Evolutionary conservation across 2,329 filamentous ascomycete species (phyloP).

Genomic region (Pyrenophora tritici-repentis): DNA sequence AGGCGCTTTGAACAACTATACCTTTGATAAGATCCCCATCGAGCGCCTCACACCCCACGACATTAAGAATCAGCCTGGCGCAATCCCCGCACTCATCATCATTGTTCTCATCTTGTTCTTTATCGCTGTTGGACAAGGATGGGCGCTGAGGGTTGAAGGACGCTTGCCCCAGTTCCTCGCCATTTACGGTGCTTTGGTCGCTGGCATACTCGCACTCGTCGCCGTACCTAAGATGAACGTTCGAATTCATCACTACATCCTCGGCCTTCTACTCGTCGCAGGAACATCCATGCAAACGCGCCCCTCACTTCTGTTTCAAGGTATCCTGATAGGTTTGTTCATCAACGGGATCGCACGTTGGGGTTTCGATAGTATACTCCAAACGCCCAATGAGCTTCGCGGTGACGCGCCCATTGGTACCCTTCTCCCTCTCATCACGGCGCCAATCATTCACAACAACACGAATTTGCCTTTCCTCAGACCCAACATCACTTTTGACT

Average conservation of each 20-base stretch:
- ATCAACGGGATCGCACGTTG: conserved; percentile 92
- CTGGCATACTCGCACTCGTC: conserved; percentile 75
- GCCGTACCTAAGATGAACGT: conserved; percentile 77
- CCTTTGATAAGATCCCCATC: conserved; percentile 91
- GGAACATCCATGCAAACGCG: conserved; percentile 89
- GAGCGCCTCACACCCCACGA: conserved; percentile 90
- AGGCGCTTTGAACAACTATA: conserved; percentile 91
- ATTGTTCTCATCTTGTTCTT: conserved; percentile 72
- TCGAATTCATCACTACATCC: conserved; percentile 92
- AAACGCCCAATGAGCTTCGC: conserved; percentile 75
- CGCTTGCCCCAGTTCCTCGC: conserved; percentile 77
- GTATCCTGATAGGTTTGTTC: conserved; percentile 85
- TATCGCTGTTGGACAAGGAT: conserved; percentile 77
- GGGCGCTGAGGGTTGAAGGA: conserved; percentile 83
- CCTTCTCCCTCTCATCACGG: conserved; percentile 58
- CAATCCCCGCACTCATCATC: conserved; percentile 77
- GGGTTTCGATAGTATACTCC: conserved; percentile 88
- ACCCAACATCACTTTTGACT: conserved; percentile 68
- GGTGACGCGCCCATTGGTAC: conserved; percentile 60
- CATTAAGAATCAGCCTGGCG: conserved; percentile 85
- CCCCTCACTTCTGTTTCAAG: conserved; percentile 83
- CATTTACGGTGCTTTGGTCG: conserved; percentile 78
- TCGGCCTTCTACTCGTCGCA: conserved; percentile 82
- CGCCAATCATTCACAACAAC: conserved; percentile 53
- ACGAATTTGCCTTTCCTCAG: conserved; percentile 48